Base-by-base conservation (phyloP, 306 rosid genomes). In the Castanea mollissima region DNA sequence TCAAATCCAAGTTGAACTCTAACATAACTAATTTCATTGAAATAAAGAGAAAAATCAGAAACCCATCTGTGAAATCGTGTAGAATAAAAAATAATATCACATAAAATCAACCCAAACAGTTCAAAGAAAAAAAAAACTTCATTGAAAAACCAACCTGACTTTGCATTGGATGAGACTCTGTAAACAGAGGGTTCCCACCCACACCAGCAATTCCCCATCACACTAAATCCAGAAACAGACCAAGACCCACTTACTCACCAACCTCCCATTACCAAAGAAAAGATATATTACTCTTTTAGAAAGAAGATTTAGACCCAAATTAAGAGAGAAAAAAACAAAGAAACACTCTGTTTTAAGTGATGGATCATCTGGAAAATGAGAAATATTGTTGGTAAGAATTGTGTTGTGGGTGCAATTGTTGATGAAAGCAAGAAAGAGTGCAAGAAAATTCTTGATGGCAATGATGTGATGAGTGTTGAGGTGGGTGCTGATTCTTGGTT, bases 201-300 rank as follows among this genome's bases (percentile, higher is more conserved):
- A 76, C 63, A 93, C 86, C 88, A 91, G 85, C 98, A 96, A 79
- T 96, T 96, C 19, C 99, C 99, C 99, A 93, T 96, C 79, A 54
- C 75, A 51, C 23, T 76, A 84, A 83, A 81, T 58, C 71, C 77
- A 84, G 80, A 83, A 64, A 41, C 46, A 80, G 18, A 74, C 55
- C 35, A 72, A 75, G 83, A 62, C 55, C 76, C 74, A 10, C 74
- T 56, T 79, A 82, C 74, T 89, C 71, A 89, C 25, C 77, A 78
- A 69, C 85, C 78, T 81, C 71, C 72, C 91, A 84, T 88, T 87
- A 85, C 83, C 74, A 76, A 5, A 75, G 69, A 27, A 78, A 77
- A 86, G 10, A 16, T 71, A 21, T 41, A 4, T 60, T 44, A 75
- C 69, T 23, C 70, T 27, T 63, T 29, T 76, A 82, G 75, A 76